These are phyloP conservation scores for Colletotrichum simmondsii DNA, from an alignment of 2,329 filamentous ascomycete genomes.

Conservation along the genomic window DNA sequence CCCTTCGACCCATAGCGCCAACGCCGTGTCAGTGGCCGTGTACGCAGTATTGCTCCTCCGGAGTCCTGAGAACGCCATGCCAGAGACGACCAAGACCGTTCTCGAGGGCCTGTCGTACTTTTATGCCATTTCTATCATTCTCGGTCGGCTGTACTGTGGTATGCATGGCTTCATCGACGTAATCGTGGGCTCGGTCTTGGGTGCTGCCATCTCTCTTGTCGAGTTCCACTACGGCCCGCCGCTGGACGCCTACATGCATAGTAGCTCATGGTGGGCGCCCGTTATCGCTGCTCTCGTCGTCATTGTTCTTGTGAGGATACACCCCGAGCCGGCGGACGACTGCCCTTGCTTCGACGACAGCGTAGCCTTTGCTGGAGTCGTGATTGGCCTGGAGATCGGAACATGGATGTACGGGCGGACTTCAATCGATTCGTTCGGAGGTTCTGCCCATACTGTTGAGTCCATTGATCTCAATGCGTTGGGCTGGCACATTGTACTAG, in stretches of 20 bases:
- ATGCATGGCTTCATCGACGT: constrained; percentile 99
- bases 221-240: constrained; percentile 70
- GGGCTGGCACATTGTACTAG: constrained; percentile 70
- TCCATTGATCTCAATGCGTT: constrained; percentile 75
- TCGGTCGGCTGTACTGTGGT: constrained; percentile 94
- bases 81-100: constrained; percentile 66
- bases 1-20: constrained; percentile 95
- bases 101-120: constrained; percentile 81
- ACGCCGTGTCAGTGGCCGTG: constrained; percentile 92
- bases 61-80: constrained; percentile 71
- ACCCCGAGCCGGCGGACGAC: constrained; percentile 95
- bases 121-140: constrained; percentile 88
- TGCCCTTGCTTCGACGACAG: constrained; percentile 98
- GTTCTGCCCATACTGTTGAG: constrained; percentile 57
- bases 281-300: constrained; percentile 73
- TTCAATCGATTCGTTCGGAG: constrained; percentile 54
- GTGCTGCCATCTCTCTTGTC: constrained; percentile 70
- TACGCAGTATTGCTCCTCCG: constrained; percentile 81
- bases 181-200: constrained; percentile 80
- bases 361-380: constrained; percentile 89
- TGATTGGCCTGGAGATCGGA: constrained; percentile 85
- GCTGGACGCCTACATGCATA: constrained; percentile 78
- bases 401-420: constrained; percentile 83
- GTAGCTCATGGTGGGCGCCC: constrained; percentile 72
- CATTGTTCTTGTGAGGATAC: constrained; percentile 83